Evolutionary conservation across 2,329 filamentous ascomycete genomes (phyloP), one percentile per base, ranked within the genome.

Genomic region (Pseudopithomyces chartarum): DNA sequence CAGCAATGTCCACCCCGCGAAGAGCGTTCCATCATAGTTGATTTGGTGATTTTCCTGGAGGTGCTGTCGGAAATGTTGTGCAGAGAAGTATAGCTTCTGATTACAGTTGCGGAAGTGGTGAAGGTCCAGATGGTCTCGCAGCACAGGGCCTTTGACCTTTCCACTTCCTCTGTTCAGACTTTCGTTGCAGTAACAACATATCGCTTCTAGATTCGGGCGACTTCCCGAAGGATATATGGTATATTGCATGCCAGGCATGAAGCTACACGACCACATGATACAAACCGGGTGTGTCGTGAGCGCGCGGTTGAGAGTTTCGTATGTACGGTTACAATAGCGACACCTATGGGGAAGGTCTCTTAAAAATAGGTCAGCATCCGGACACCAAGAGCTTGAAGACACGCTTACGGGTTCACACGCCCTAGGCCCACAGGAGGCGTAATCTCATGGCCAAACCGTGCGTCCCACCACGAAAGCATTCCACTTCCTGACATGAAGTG

Each of bases 401-500:
- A 36, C 4, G 58, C 66, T 52, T 61, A 68, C 65, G 60, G 58
- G 40, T 64, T 58, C 3, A 23, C 36, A 22, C 12, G 17, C 4
- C 17, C 39, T 32, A 50, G 46, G 15, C 43, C 42, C 23, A 33
- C 33, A 12, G 34, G n/a, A 11, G 42, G 55, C 8, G 34, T 8
- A 20, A 60, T 46, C 13, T 65, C 58, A 44, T 69, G 66, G 44
- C 54, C 61, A 3, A 62, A 57, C 6, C 67, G 59, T 15, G 48
- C 65, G 33, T 54, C 56, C 63, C 68, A 66, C 69, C 69, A 71
- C 15, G 59, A 66, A 53, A 65, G 60, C 65, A 71, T 69, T 26
- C 68, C 65, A 11, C 58, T 12, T 23, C 68, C 69, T 12, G 57
- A 54, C 47, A 60, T 32, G 49, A 71, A 73, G 52, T 73, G 69